Conservation (phyloP, 2,329 filamentous ascomycete species). For the Calonectria henricotiae region DNA sequence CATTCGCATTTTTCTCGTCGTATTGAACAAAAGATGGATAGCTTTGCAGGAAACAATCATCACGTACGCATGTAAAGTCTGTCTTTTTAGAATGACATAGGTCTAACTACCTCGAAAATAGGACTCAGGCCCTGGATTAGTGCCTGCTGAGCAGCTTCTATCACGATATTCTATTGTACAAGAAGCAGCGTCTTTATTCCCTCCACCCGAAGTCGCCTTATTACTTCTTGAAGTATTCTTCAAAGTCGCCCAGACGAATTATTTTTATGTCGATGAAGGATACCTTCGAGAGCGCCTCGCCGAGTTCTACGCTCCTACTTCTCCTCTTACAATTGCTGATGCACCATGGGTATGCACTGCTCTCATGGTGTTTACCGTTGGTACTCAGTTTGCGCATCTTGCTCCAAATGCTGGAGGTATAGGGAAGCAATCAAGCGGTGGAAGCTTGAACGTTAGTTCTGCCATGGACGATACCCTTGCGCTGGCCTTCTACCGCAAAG, state of each 20-base stretch:
- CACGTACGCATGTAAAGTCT: constrained; percentile 28
- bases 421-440: constrained; percentile 13
- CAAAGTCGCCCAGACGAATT: constrained; percentile 48
- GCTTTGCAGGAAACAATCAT: constrained; percentile 7
- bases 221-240: constrained; percentile 47
- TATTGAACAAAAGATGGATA: constrained; percentile 37
- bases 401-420: constrained; percentile 25
- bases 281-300: constrained; percentile 39
- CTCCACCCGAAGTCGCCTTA: constrained; percentile 36
- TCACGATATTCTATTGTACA: constrained; percentile 38
- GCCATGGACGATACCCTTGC: constrained; percentile 42
- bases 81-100: background rate
- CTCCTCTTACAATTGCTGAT: constrained; percentile 27
- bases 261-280: constrained; percentile 48
- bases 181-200: constrained; percentile 43
- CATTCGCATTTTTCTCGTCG: constrained; percentile 38
- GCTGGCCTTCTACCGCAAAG: constrained; percentile 42
- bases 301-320: constrained; percentile 40
- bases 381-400: constrained; percentile 45
- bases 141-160: constrained; percentile 24
- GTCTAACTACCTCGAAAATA: background rate
- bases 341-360: constrained; percentile 46
- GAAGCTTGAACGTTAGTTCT: constrained; percentile 37
- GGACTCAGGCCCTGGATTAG: constrained; percentile 17
- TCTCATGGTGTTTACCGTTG: constrained; percentile 48